Conservation (phyloP, 495 filamentous ascomycete genomes). For the Pyrenula massariospora region DNA sequence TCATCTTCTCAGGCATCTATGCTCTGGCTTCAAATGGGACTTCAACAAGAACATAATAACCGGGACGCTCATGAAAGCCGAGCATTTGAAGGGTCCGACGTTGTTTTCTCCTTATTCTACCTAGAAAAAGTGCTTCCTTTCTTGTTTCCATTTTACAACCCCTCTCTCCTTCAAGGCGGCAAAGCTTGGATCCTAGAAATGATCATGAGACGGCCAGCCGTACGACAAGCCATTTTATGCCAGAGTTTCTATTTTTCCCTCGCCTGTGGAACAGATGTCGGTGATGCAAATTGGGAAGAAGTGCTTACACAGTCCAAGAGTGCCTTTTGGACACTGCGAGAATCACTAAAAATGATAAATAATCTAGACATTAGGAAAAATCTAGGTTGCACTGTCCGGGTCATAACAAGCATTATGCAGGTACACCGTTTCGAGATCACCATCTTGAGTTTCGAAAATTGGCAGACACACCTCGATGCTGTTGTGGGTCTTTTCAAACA, state of each 20-base stretch:
- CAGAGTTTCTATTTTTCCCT: constrained; percentile 39
- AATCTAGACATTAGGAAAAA: constrained; percentile 12
- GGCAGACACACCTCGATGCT: constrained; percentile 35
- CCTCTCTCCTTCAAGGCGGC: constrained; percentile 33
- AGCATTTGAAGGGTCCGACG: constrained; percentile 15
- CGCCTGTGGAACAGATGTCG: constrained; percentile 13
- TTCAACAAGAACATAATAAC: neutral
- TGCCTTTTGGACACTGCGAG: constrained; percentile 27
- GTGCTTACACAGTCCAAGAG: constrained; percentile 26
- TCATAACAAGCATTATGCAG: constrained; percentile 42
- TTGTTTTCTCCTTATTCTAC: constrained; percentile 25
- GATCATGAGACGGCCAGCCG: constrained; percentile 36
- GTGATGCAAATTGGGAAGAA: constrained; percentile 15
- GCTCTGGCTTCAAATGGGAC: neutral
- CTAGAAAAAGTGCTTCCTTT: constrained; percentile 41
- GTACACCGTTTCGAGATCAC: constrained; percentile 38
- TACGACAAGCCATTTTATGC: constrained; percentile 33
- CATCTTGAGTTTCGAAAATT: constrained; percentile 31
- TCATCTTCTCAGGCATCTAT: neutral
- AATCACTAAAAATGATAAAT: constrained; percentile 27
- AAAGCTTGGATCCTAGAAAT: constrained; percentile 40
- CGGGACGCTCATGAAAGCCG: constrained; percentile 5
- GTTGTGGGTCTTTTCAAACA: constrained; percentile 34
- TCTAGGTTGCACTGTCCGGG: constrained; percentile 18
- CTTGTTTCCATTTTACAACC: constrained; percentile 42